Evolutionary conservation across 176 grass and related monocot genomes (phyloP), one percentile per base, ranked within the genome.

Genomic region (Cocos nucifera): DNA sequence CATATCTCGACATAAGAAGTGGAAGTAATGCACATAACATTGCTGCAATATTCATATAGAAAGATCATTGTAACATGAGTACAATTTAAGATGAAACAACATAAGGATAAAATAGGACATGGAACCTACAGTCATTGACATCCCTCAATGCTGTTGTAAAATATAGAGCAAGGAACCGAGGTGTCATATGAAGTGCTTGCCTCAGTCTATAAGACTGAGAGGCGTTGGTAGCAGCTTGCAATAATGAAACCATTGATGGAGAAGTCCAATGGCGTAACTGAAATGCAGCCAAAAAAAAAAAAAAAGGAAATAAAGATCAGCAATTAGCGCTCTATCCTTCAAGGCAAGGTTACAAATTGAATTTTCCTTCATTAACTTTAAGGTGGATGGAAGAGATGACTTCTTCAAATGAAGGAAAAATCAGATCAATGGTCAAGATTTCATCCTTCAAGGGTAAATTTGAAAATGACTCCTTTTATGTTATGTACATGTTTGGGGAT

Each of bases 211-310:
- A 78, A 0, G 87, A 85, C 15, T 78, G 80, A 56, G 73, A 57
- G 49, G 74, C 78, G 69, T 77, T 91, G 50, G 75, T 66, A 56
- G 87, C 79, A 49, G 81, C 83, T 70, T 79, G 83, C 58, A 97
- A 74, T 18, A 81, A 88, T 61, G 87, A 71, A 53, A 69, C 80
- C 83, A 91, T 85, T 7, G 83, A 72, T 75, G 87, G 93, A 57
- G 86, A 91, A 73, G 79, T 85, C 87, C 93, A 97, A 79, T 88
- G 87, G 50, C 89, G 89, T 75, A 80, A 78, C 92, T 97, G 65
- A 70, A 73, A 67, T 10, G 63, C 12, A 73, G 61, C 63, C 58
- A 54, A 26, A 8, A 48, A 60, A 51, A 53, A 35, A 48, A 60
- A 51, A 53, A 35, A 21, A 21, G 1, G 1, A 1, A 21, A 61